These are phyloP conservation scores for Nemania bipapillata DNA, from an alignment of 2,329 filamentous ascomycete genomes.

Conservation along the genomic window DNA sequence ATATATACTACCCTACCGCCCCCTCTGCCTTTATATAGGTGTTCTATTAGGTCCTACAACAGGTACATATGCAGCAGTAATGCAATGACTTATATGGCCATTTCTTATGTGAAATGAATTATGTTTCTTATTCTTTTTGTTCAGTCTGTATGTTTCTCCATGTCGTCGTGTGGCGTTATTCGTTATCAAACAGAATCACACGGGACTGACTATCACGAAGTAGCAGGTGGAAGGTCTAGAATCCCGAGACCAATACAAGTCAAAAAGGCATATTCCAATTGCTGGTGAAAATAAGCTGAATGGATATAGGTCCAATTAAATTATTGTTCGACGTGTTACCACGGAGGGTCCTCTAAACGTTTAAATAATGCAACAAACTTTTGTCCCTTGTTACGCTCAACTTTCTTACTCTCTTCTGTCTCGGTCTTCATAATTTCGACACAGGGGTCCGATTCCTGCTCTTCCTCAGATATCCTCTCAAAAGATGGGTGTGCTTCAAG, in stretches of 20 bases:
- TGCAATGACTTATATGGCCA: no score
- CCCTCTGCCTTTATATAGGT: not conserved
- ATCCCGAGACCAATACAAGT: not conserved
- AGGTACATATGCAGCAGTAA: no score
- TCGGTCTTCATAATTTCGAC: slow-evolving; percentile 80
- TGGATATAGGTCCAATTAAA: not conserved
- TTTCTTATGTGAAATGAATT: no score
- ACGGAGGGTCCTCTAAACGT: slow-evolving; percentile 80
- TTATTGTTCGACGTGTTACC: slow-evolving; percentile 58
- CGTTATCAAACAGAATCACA: no score
- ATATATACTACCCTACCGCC: not conserved
- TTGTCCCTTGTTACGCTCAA: slow-evolving; percentile 85
- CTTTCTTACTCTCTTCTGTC: slow-evolving; percentile 98
- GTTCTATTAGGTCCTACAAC: no score
- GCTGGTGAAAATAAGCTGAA: not conserved
- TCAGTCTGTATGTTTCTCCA: no score
- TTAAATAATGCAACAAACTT: slow-evolving; percentile 93
- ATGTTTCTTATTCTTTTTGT: no score
- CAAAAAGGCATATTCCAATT: not conserved
- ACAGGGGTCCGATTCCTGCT: slow-evolving; percentile 75
- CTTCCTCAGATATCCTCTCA: slow-evolving; percentile 75
- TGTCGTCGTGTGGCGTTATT: no score
- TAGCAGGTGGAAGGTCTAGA: no score
- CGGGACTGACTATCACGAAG: no score
- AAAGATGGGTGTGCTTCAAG: slow-evolving; percentile 82